phyloP scores from a whole-genome alignment of 1,284 basidiomycete species.

The Uromyces viciae-fabae region DNA sequence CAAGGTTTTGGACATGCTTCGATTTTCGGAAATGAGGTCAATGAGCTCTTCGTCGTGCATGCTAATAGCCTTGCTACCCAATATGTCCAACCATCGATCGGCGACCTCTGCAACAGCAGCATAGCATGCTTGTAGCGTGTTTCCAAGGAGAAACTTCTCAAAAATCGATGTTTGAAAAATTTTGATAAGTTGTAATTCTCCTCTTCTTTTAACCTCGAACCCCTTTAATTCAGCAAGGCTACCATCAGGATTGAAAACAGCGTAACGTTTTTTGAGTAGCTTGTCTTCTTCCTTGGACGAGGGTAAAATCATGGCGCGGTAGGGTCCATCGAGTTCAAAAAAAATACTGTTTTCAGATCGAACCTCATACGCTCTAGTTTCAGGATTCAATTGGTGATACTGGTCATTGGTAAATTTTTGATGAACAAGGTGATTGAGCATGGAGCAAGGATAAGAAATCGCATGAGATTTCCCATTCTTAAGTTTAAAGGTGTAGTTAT shows the following conservation, averaged over 20 bases:
- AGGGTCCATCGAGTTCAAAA: constrained; percentile 98
- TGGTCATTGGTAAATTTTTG: constrained; percentile 95
- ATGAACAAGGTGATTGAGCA: constrained; percentile 98
- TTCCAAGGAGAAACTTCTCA: constrained; percentile 90
- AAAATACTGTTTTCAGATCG: constrained; percentile 99
- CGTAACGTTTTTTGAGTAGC: constrained; percentile 96
- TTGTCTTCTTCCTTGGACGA: constrained; percentile 99
- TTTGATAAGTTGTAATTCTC: constrained; percentile 98
- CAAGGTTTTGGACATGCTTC: constrained; percentile 95
- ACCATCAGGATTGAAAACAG: constrained; percentile 98
- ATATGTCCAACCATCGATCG: constrained; percentile 94
- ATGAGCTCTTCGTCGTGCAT: constrained; percentile 88
- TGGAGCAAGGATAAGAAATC: constrained; percentile 98
- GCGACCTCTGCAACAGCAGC: constrained; percentile 88
- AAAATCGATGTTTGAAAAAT: constrained; percentile 99
- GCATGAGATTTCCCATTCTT: constrained; percentile 78
- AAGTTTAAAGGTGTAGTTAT: constrained; percentile 94
- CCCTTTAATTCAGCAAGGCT: constrained; percentile 95
- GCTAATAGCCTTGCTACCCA: constrained; percentile 78
- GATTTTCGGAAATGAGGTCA: constrained; percentile 96
- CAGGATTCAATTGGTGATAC: constrained; percentile 83
- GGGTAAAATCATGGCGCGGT: constrained; percentile 97
- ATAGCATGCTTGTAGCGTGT: constrained; percentile 92
- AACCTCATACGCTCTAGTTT: constrained; percentile 75
- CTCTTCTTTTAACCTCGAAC: constrained; percentile 97